phyloP scores from a whole-genome alignment of 73 alveolate genomes.

The Paramecium tetraurelia region DNA sequence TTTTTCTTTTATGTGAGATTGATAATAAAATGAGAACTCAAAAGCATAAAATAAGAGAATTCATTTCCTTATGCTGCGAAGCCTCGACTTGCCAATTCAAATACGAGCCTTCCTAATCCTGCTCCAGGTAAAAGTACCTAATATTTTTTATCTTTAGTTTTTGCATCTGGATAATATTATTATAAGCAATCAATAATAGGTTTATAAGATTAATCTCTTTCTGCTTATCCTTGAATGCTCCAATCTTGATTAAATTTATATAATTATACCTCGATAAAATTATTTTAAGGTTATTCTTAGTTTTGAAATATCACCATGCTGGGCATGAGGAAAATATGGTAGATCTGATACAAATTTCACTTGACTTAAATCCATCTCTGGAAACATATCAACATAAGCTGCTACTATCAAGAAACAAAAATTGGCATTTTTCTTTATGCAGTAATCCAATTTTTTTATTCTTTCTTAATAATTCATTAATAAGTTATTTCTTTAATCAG shows the following conservation, averaged over 20 bases:
- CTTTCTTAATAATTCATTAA: constrained; percentile 42
- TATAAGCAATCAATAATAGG: constrained; percentile 73
- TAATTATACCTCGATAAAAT: constrained; percentile 71
- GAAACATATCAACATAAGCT: constrained; percentile 34
- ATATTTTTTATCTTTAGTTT: not conserved
- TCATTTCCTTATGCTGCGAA: constrained; percentile 96
- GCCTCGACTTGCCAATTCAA: constrained; percentile 95
- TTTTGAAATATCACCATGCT: constrained; percentile 62
- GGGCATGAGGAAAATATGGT: constrained; percentile 36
- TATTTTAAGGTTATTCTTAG: constrained; percentile 82
- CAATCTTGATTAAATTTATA: constrained; percentile 73
- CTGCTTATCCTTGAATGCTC: constrained; percentile 84
- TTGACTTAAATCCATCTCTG: constrained; percentile 32
- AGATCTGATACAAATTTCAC: constrained; percentile 31
- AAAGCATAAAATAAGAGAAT: constrained; percentile 95
- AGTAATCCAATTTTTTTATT: not conserved
- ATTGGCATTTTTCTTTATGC: constrained; percentile 38
- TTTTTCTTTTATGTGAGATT: constrained; percentile 77
- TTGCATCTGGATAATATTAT: constrained; percentile 60
- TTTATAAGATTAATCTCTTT: constrained; percentile 79
- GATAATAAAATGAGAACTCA: constrained; percentile 85
- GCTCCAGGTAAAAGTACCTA: constrained; percentile 96
- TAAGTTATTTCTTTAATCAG: not conserved
- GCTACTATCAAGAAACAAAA: constrained; percentile 53
- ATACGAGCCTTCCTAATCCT: constrained; percentile 96